Evolutionary conservation across 1,139 yeast genomes (phyloP), one percentile per base, ranked within the genome.

Genomic region (Petasospora rhodanensis): DNA sequence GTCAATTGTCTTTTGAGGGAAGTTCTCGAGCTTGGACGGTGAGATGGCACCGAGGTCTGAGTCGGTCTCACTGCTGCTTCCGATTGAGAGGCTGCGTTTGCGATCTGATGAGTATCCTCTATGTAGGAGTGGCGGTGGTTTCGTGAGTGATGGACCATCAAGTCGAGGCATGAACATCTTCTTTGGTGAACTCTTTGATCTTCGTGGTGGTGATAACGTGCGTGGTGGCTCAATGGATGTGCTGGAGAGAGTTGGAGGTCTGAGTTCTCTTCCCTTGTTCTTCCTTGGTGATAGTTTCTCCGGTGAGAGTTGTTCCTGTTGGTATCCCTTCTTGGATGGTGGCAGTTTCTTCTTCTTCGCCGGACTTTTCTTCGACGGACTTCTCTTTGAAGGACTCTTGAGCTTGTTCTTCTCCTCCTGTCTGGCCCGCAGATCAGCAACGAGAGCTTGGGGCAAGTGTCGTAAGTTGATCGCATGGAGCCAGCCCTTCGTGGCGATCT

Each of bases 311-410:
- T 14, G 17, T 5, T 18, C 29, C 21, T 38, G 37, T 6, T 12
- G 19, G 16, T 18, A 18, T 4, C 17, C 15, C 22, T 29, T 24
- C 11, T 27, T 12, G 1, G 40, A 30, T 4, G 29, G 22, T 7
- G 40, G 37, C 11, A 35, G 31, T 20, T 22, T 31, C 17, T 27
- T 30, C 22, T 31, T 34, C 21, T 24, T 38, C 29, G 24, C 14
- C 11, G 33, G 34, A 22, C 37, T 37, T 17, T 18, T 30, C 18
- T 20, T 22, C 5, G 31, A 15, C 7, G 30, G 8, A n/a, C n/a
- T n/a, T n/a, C n/a, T n/a, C n/a, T n/a, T n/a, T n/a, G n/a, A n/a
- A n/a, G n/a, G n/a, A n/a, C n/a, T n/a, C n/a, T n/a, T n/a, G n/a
- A n/a, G n/a, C n/a, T n/a, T n/a, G n/a, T n/a, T n/a, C 17, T 9